Evolutionary conservation across 2,329 filamentous ascomycete genomes (phyloP).

Genomic region (Triangularia setosa): DNA sequence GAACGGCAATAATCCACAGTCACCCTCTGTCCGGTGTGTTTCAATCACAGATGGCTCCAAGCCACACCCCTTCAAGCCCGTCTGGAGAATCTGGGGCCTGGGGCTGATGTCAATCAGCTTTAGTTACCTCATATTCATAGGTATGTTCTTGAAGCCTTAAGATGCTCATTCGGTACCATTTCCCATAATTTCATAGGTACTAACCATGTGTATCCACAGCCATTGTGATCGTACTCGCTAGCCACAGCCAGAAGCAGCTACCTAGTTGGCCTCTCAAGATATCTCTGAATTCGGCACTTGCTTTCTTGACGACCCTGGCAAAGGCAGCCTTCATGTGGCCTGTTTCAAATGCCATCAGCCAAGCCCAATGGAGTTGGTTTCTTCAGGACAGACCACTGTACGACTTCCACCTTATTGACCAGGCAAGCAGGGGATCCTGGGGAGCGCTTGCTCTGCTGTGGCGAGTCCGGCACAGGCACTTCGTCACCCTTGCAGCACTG

Average conservation of each 20-base stretch:
- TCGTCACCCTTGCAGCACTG: constrained; percentile 1
- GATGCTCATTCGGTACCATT: not conserved
- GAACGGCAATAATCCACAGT: too few species aligned
- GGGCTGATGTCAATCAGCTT: not conserved
- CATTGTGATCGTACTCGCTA: not conserved
- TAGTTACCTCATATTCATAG: not conserved
- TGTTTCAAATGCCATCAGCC: constrained; percentile 9
- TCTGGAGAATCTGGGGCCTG: not conserved
- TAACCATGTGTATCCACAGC: not conserved
- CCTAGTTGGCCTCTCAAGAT: not conserved
- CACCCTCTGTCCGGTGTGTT: too few species aligned
- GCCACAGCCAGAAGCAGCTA: not conserved
- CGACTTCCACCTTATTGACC: constrained; percentile 11
- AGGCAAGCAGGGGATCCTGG: constrained; percentile 9
- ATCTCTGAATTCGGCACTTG: constrained; percentile 13
- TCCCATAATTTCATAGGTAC: not conserved
- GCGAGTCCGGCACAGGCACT: not conserved
- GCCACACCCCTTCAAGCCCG: not conserved
- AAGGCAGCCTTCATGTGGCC: constrained; percentile 15
- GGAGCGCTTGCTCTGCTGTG: not conserved
- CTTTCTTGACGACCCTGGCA: constrained; percentile 15
- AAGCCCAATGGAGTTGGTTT: constrained; percentile 15
- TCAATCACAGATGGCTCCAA: not conserved
- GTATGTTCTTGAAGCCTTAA: not conserved
- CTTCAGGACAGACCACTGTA: not conserved